Base-by-base conservation (phyloP, 108 stramenopile species). In the Cyclotella baltica region DNA sequence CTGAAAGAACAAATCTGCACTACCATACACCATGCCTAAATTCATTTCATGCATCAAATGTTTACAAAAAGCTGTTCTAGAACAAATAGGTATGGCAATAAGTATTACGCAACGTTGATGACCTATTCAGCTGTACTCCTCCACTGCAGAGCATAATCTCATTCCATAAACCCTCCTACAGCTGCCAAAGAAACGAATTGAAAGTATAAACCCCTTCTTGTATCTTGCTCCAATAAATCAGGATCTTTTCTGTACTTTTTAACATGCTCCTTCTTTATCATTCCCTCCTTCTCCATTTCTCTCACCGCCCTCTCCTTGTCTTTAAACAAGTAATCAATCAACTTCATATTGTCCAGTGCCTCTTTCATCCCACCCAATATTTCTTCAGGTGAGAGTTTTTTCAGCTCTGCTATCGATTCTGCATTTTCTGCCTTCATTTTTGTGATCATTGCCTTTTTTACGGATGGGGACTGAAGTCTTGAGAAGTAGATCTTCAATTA, bases 211-310 rank as follows among this genome's bases (percentile, higher is more conserved):
- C 85, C 83, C 51, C 74, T 78, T 50, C 87, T 69, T 40, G 87
- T 88, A 53, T 92, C 91, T 29, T 75, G 69, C 66, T 87, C 88
- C 72, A 92, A 78, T 28, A 85, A 69, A 22, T 66, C 61, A 1
- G 89, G 91, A 68, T 90, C 83, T 59, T 88, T 77, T 68, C 75
- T 75, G 62, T 91, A 91, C 37, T 79, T 73, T n/a, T 85, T 73
- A 27, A 91, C 35, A 52, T 86, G 79, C 30, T 77, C 78, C 53
- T 84, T 78, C 28, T 73, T 63, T 31, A 92, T 88, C 88, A 92
- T 65, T n/a, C 91, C 91, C 64, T 87, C 91, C 50, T 87, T 78
- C 56, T 88, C 78, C 81, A 90, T 80, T 70, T 77, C 89, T 22
- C 38, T 52, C 19, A 92, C 78, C 23, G 91, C 91, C 63, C 68